Conservation (phyloP, 129 eudicot genomes). For the Glebionis coronaria region DNA sequence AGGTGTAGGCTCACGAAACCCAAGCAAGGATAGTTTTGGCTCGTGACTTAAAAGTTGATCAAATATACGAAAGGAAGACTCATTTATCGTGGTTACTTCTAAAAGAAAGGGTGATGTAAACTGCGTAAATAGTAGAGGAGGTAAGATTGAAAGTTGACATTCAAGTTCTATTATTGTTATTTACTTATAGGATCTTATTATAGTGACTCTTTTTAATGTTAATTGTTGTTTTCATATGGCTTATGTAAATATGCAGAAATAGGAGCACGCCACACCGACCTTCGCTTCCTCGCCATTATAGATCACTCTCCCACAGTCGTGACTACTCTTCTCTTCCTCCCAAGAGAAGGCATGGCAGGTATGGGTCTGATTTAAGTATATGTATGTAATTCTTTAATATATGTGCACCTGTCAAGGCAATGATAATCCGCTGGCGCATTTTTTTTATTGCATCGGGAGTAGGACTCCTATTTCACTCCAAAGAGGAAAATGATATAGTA, state of each 20-base stretch:
- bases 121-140: slow-evolving; percentile 44
- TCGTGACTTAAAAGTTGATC: no score
- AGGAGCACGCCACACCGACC: slow-evolving; percentile 8
- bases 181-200: no score
- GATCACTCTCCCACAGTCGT: slow-evolving; percentile 21
- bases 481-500: slow-evolving; percentile 13
- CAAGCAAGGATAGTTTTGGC: no score
- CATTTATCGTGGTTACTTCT: no score
- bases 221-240: neutral
- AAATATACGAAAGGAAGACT: no score
- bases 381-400: no score
- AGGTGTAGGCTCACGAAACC: no score
- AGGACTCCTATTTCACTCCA: slow-evolving; percentile 18
- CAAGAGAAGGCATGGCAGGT: slow-evolving; percentile 21
- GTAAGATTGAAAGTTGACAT: slow-evolving; percentile 10
- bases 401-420: neutral
- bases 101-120: no score
- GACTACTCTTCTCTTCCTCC: slow-evolving; percentile 21
- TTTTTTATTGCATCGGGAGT: neutral
- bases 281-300: slow-evolving; percentile 16
- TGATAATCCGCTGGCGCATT: neutral
- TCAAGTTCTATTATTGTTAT: no score
- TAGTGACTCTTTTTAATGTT: neutral
- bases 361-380: neutral
- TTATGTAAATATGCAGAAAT: slow-evolving; percentile 14